Evolutionary conservation across 2,329 filamentous ascomycete genomes (phyloP), one percentile per base, ranked within the genome.

Genomic region (Trichoderma koningiopsis): DNA sequence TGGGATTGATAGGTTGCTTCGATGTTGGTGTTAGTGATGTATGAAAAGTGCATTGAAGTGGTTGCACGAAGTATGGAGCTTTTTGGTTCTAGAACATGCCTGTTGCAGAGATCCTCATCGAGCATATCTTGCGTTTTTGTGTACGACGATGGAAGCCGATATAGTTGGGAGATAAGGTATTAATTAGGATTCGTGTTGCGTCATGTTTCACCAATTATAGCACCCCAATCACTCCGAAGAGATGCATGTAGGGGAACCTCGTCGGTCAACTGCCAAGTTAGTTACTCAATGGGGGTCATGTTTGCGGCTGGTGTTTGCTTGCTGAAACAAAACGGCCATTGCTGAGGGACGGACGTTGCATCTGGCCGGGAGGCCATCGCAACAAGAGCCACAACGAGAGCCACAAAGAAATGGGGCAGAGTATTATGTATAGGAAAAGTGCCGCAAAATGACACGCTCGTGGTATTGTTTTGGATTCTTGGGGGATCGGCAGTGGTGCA

Each of bases 401-500:
- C 35, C 1, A 5, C 19, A 56, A 8, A 7, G 19, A 33, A 33
- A 24, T 1, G 5, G 43, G 0, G 37, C 16, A 33, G 8, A 33
- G 16, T 43, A 16, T 16, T 19, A 5, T 11, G 37, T 19, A 29
- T 7, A 53, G 27, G 13, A 27, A 63, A 63, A 55, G 47, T 55
- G 61, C 49, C 49, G 49, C 49, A 55, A n/a, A 40, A 40, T 37
- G 33, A 55, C 8, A 64, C 11, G 49, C 16, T 56, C 35, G 52
- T 53, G 13, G 33, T 33, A 11, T 35, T 19, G 62, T 19, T 24
- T 43, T 65, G 49, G 27, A 24, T 33, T 47, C 11, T 56, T 40
- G 61, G 52, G 62, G 62, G 52, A 65, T 65, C 62, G 62, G 61
- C 61, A 10, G n/a, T 16, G 13, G 49, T 57, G 52, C 35, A 47